Base-by-base conservation (phyloP, 2,329 filamentous ascomycete genomes). In the Orbilia blumenaviensis region DNA sequence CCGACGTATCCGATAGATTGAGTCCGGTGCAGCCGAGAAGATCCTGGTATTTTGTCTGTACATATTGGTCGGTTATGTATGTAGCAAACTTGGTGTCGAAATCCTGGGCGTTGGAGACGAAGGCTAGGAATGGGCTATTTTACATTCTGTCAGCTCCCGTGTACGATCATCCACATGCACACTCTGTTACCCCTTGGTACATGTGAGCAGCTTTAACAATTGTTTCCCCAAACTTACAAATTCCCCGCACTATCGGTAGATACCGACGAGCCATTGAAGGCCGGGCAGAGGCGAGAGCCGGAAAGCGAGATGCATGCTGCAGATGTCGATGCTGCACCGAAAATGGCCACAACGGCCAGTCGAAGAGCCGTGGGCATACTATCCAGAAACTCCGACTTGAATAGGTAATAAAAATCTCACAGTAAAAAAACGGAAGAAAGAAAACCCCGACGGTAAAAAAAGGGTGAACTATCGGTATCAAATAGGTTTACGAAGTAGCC, bases 21-120 rank as follows among this genome's bases (percentile, higher is more conserved):
- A 97, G 86, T 77, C 88, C 87, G 54, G 88, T 86, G 82, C 95
- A 99, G 67, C 94, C 94, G 78, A 99, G 88, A 54, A 93, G 85
- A 63, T 87, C 86, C 82, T 92, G 87, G 83, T 94, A 99, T 85
- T 94, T 98, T 81, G 63, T 77, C 77, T 80, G 66, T 25, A 78
- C 88, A 84, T 94, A 98, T 78, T 86, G 87, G 38, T 89, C 90
- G 66, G 88, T 85, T 63, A 97, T 87, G 83, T 96, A 97, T 67
- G 87, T 85, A 61, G 84, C 86, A 81, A 99, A 84, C 81, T 91
- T 87, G 44, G 86, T 82, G 82, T 99, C 95, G 82, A 99, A 99
- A 7, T 90, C 88, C 64, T 87, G 84, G 14, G 87, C 87, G 81
- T 91, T 90, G 48, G 91, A 91, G 80, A 98, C 95, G 82, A 88